Percentiles rank a stretch among this genome's conserved stretches.
These are phyloP conservation scores for Seiridium unicorne DNA, from an alignment of 2,329 filamentous ascomycete genomes.

Conservation along the genomic window DNA sequence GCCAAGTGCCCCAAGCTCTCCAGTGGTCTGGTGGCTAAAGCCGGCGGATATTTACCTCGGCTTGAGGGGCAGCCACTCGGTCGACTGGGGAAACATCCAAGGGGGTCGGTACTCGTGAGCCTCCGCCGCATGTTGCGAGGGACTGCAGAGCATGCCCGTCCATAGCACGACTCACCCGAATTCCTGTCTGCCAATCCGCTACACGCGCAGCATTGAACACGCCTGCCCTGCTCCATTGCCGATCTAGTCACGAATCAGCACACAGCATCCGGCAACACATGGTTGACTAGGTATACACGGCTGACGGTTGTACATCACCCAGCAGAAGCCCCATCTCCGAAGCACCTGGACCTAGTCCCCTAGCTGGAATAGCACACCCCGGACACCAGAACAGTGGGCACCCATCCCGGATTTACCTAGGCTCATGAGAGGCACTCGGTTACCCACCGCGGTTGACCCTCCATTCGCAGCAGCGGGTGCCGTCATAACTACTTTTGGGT, in stretches of 20 bases:
- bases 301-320: too few species aligned
- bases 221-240: too few species aligned
- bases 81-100: conserved; percentile 6
- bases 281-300: too few species aligned
- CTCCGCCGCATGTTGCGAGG: not conserved
- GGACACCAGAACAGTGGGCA: conserved; percentile 1
- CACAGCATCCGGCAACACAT: too few species aligned
- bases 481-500: conserved; percentile 2
- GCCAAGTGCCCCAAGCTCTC: not conserved
- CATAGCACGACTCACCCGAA: too few species aligned
- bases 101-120: too few species aligned
- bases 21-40: not conserved
- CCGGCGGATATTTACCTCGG: conserved; percentile 10
- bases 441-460: conserved; percentile 3
- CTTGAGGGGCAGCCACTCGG: conserved; percentile 9
- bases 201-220: too few species aligned
- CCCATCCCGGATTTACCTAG: conserved; percentile 8
- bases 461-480: conserved; percentile 10
- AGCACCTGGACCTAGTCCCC: not conserved
- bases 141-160: not conserved
- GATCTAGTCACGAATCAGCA: too few species aligned
- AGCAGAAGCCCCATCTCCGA: not conserved
- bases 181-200: too few species aligned
- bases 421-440: conserved; percentile 6
- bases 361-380: not conserved